Base-by-base conservation (phyloP, 306 rosid species). In the Notholithocarpus densiflorus region DNA sequence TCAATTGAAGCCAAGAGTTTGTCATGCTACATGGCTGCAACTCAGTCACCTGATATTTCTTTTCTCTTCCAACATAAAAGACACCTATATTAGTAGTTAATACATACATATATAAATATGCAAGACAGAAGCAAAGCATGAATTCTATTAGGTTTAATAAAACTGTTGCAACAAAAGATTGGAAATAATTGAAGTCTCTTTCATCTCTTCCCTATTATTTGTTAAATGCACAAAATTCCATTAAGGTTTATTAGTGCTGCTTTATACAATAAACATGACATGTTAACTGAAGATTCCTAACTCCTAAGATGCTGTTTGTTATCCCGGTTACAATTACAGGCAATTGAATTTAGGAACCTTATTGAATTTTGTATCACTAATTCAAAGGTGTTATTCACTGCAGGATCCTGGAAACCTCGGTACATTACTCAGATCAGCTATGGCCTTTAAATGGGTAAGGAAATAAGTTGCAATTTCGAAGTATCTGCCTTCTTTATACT, bases 361-460 rank as follows among this genome's bases (percentile, higher is more conserved):
- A 55, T 62, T 68, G 45, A 20, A 61, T 21, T 43, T 43, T 11
- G 72, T 82, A 53, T 81, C 29, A 52, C 77, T 86, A 55, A 79
- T 79, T 77, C 78, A 52, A 71, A 7, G 69, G 56, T 75, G 20
- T 73, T 72, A 40, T 79, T 83, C 72, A 40, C 79, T 88, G 93
- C 92, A 92, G 98, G 98, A 95, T 82, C 97, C 92, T 19, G 97
- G 97, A 61, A 95, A 92, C 84, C 97, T 95, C 19, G 98, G 97
- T 68, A 87, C 98, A 2, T 84, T 92, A 78, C 89, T 95, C 83
- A 87, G 98, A 82, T 88, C 98, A 52, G 98, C 98, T 31, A 81
- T 89, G 82, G 94, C 98, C 81, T 95, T 95, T 79, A 85, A 85
- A 87, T 95, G 97, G 98, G 97, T 92, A 84, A 88, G 93, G 48